These are phyloP conservation scores for Talaromyces albobiverticillius DNA, from an alignment of 2,329 filamentous ascomycete genomes.

Conservation along the genomic window DNA sequence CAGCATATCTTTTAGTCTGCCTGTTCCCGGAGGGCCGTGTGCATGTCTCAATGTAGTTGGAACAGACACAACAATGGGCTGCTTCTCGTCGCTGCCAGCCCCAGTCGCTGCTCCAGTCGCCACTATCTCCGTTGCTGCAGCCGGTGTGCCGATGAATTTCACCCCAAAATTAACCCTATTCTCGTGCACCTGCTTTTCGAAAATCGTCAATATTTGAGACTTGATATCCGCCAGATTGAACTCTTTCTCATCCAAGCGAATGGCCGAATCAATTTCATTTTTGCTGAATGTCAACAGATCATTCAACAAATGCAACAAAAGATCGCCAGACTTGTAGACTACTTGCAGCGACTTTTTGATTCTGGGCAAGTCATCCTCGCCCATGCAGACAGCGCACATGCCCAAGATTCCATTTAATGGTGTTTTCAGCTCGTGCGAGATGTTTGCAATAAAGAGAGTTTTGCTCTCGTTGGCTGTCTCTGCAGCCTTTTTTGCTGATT, in stretches of 20 bases:
- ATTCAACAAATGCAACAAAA: slow-evolving; percentile 80
- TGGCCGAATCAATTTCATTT: slow-evolving; percentile 84
- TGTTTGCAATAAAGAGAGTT: slow-evolving; percentile 94
- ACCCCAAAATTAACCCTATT: slow-evolving; percentile 71
- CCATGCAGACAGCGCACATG: slow-evolving; percentile 91
- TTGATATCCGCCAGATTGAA: slow-evolving; percentile 81
- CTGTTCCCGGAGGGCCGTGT: slow-evolving; percentile 63
- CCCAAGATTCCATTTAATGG: slow-evolving; percentile 89
- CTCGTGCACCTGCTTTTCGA: slow-evolving; percentile 84
- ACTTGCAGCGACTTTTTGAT: slow-evolving; percentile 82
- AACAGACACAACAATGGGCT: not conserved
- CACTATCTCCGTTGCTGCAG: slow-evolving; percentile 24
- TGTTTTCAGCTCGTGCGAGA: slow-evolving; percentile 78
- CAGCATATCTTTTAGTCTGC: slow-evolving; percentile 76
- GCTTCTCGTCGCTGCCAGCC: slow-evolving; percentile 17
- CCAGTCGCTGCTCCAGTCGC: slow-evolving; percentile 7
- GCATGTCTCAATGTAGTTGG: slow-evolving; percentile 43
- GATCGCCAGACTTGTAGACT: slow-evolving; percentile 82
- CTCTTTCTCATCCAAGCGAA: slow-evolving; percentile 78
- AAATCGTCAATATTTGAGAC: slow-evolving; percentile 79
- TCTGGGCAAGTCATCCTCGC: slow-evolving; percentile 73
- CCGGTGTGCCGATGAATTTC: slow-evolving; percentile 60
- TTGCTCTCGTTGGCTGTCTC: slow-evolving; percentile 97
- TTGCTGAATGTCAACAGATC: slow-evolving; percentile 92
- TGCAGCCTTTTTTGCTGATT: slow-evolving; percentile 87